phyloP scores from a whole-genome alignment of 129 eudicot genomes.

The Flaveria brownii region DNA sequence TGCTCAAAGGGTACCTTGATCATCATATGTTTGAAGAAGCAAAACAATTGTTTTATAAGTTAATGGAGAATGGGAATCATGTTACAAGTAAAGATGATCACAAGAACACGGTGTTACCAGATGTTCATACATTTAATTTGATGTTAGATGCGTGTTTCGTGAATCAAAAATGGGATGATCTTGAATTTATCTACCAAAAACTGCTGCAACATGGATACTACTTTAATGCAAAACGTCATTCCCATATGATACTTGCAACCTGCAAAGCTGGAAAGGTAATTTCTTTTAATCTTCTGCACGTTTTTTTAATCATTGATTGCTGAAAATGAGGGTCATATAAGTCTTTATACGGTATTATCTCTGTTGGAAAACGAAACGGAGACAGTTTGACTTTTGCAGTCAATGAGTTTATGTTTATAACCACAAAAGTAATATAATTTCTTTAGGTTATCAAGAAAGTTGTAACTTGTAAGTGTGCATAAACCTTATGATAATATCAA shows the following conservation, averaged over 20 bases:
- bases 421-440: not conserved
- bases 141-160: conserved; percentile 67
- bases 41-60: conserved; percentile 48
- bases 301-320: not conserved
- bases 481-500: not conserved
- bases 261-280: conserved; percentile 77
- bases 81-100: conserved; percentile 43
- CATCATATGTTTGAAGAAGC: conserved; percentile 70
- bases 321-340: conserved; percentile 4
- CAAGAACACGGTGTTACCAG: conserved; percentile 56
- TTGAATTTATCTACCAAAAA: conserved; percentile 55
- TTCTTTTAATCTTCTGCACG: not conserved
- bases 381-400: conserved; percentile 1
- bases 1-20: conserved; percentile 81
- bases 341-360: not conserved
- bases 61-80: conserved; percentile 46
- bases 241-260: conserved; percentile 62
- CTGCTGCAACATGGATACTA: conserved; percentile 72
- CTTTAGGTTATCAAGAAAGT: not conserved
- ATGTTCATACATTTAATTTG: conserved; percentile 72
- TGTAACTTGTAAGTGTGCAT: not conserved
- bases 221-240: conserved; percentile 83
- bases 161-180: conserved; percentile 72
- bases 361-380: not conserved
- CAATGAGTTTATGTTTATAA: not conserved